These are phyloP conservation scores for Acanthamoeba triangularis DNA, from an alignment of 208 protist genomes.

Conservation along the genomic window DNA sequence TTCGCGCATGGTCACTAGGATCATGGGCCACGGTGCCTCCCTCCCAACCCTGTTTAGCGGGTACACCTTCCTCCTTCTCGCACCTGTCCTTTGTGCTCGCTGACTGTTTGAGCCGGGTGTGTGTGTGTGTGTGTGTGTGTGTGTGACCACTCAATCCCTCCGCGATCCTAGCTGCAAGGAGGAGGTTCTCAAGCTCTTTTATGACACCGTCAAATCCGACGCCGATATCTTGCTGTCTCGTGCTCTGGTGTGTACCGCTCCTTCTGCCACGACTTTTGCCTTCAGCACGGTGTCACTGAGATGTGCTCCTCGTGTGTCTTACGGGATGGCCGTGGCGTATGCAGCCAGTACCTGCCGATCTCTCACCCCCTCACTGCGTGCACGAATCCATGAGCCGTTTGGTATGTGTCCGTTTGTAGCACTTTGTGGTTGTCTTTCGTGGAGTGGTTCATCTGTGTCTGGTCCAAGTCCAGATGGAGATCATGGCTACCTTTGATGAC, in stretches of 20 bases:
- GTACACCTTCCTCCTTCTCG: not conserved
- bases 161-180: constrained; percentile 45
- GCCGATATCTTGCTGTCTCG: constrained; percentile 24
- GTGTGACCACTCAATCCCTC: not conserved
- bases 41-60: constrained; percentile 34
- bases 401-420: not conserved
- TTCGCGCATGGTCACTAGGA: constrained; percentile 59
- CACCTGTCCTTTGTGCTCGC: too few species aligned
- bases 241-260: not conserved
- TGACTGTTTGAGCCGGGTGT: too few species aligned
- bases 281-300: not conserved
- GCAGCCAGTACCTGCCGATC: constrained; percentile 28
- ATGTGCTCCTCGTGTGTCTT: not conserved
- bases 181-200: constrained; percentile 65
- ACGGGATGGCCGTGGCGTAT: not conserved
- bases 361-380: constrained; percentile 46
- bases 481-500: constrained; percentile 76
- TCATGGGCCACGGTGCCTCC: not conserved
- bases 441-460: not conserved
- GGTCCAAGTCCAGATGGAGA: constrained; percentile 71
- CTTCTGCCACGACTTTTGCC: too few species aligned
- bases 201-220: constrained; percentile 3
- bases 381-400: constrained; percentile 75
- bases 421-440: not conserved
- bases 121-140: not conserved